phyloP scores from a whole-genome alignment of 805 yeast species.

The Sugiyamaella valdiviana region DNA sequence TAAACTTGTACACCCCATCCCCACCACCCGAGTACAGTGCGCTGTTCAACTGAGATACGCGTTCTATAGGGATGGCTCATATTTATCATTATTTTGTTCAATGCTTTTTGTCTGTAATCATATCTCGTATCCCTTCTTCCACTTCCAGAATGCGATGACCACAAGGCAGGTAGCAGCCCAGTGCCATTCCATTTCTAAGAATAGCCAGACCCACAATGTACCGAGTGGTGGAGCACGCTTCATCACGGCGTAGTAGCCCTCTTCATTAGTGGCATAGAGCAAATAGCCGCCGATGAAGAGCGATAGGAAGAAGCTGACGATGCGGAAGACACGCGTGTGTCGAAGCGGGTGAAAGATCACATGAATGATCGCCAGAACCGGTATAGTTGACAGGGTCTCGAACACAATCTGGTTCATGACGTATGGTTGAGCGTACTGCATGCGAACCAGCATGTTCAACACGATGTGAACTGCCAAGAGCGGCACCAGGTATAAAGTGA shows the following conservation, averaged over 20 bases:
- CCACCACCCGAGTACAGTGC: conserved; percentile 18
- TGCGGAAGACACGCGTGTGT: conserved; percentile 18
- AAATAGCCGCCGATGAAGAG: conserved; percentile 31
- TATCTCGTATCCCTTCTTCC: conserved; percentile 16
- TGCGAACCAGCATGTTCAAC: conserved; percentile 32
- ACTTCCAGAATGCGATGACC: conserved; percentile 25
- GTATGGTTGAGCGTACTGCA: conserved; percentile 29
- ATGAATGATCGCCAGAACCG: conserved; percentile 28
- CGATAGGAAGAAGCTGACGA: conserved; percentile 20
- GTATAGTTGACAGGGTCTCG: conserved; percentile 26
- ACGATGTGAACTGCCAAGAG: conserved; percentile 31
- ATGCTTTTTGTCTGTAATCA: background rate
- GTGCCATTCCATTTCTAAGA: conserved; percentile 36
- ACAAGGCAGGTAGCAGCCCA: conserved; percentile 26
- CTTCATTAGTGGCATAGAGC: conserved; percentile 29
- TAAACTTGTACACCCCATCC: background rate
- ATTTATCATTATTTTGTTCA: background rate
- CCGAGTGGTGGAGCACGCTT: conserved; percentile 37
- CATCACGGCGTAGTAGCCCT: conserved; percentile 36
- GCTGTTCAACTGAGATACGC: background rate
- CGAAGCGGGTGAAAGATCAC: conserved; percentile 25
- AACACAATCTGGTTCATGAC: conserved; percentile 12
- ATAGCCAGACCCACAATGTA: conserved; percentile 36
- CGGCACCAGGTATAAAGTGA: conserved; percentile 28
- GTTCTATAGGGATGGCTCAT: background rate